phyloP scores from a whole-genome alignment of 169 alveolate species.

The Plasmodium berghei region DNA sequence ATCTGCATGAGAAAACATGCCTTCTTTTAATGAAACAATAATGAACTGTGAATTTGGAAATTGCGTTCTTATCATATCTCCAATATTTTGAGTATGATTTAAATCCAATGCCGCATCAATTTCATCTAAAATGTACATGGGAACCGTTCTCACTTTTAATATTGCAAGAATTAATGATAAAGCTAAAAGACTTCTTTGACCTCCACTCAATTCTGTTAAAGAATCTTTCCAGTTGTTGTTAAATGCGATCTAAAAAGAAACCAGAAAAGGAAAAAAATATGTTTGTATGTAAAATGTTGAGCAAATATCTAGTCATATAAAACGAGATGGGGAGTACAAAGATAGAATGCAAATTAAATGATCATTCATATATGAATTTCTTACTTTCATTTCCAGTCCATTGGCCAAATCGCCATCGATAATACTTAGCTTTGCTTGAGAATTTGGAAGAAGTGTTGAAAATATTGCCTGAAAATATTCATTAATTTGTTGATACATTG shows the following conservation, averaged over 20 bases:
- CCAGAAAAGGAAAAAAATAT: neutral
- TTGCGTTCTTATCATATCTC: constrained; percentile 96
- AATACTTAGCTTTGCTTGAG: constrained; percentile 94
- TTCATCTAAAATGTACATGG: constrained; percentile 99
- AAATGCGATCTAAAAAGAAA: constrained; percentile 90
- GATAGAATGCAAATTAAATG: neutral
- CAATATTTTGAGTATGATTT: constrained; percentile 98
- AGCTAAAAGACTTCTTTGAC: constrained; percentile 98
- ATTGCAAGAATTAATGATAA: constrained; percentile 97
- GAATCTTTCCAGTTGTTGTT: constrained; percentile 95
- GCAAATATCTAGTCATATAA: neutral
- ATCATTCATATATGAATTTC: neutral
- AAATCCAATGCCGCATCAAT: constrained; percentile 99
- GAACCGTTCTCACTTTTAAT: constrained; percentile 98
- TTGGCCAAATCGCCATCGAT: constrained; percentile 86
- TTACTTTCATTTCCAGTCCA: constrained; percentile 89
- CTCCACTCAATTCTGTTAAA: constrained; percentile 94
- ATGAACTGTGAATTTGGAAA: constrained; percentile 97
- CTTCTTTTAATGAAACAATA: constrained; percentile 97
- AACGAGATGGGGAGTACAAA: neutral
- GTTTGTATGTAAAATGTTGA: neutral
- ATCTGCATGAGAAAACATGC: constrained; percentile 98
- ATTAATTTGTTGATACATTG: constrained; percentile 92
- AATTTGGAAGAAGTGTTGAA: constrained; percentile 94
- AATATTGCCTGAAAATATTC: constrained; percentile 94